Conservation (phyloP, 768 basidiomycete species). For the Agrocybe chaxingu region DNA sequence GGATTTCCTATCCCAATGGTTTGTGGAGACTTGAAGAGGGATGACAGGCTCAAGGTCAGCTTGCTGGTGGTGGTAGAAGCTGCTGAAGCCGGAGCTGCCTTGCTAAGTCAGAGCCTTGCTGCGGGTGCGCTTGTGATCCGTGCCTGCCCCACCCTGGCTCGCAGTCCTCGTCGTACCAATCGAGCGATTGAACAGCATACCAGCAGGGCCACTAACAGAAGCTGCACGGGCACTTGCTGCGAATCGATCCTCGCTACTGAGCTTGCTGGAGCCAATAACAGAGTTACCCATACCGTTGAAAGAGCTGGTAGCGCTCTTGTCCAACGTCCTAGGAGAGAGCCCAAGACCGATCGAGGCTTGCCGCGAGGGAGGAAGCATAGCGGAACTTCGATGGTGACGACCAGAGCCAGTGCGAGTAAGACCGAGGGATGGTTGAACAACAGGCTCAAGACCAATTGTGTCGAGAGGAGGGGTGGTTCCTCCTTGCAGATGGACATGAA, state of each 20-base stretch:
- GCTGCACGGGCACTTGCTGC: conserved; percentile 46
- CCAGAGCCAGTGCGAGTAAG: conserved; percentile 67
- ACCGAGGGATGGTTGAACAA: conserved; percentile 46
- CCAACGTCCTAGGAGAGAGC: conserved; percentile 37
- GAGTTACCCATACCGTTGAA: conserved; percentile 65
- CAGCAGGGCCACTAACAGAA: conserved; percentile 51
- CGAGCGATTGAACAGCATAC: conserved; percentile 51
- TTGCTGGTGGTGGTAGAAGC: conserved; percentile 26
- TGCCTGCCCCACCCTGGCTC: conserved; percentile 61
- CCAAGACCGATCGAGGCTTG: conserved; percentile 45
- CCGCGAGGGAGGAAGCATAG: conserved; percentile 36
- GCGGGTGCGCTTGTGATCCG: conserved; percentile 58
- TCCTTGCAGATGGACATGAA: conserved; percentile 95
- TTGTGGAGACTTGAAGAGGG: conserved; percentile 75
- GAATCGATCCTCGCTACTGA: conserved; percentile 72
- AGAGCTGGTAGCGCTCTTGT: conserved; percentile 42
- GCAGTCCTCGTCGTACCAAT: conserved; percentile 63
- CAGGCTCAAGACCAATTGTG: conserved; percentile 85
- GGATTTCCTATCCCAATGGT: conserved; percentile 76
- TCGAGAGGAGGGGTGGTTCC: conserved; percentile 93
- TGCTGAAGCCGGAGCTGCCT: conserved; percentile 29
- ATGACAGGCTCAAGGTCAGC: conserved; percentile 60
- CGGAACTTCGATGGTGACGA: conserved; percentile 48
- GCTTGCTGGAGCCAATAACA: conserved; percentile 45
- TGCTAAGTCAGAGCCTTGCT: conserved; percentile 48